These are phyloP conservation scores for Ophiostoma perfectum DNA, from an alignment of 2,329 filamentous ascomycete genomes.

Conservation along the genomic window DNA sequence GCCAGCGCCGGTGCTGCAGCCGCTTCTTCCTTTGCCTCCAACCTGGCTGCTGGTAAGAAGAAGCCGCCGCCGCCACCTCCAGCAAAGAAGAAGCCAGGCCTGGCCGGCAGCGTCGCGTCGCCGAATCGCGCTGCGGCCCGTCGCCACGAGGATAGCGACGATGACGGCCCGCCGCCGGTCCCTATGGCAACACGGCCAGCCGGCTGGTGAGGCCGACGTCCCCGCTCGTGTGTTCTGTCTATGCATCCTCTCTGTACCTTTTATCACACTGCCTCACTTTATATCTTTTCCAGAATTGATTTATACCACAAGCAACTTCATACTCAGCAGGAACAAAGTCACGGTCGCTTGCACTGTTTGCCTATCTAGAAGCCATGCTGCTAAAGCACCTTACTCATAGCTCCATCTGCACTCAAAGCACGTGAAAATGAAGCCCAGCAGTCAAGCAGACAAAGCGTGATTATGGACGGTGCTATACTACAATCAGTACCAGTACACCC, in stretches of 20 bases:
- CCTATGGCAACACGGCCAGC: conserved; percentile 48
- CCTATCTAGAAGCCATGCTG: not conserved
- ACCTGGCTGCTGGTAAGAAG: conserved; percentile 42
- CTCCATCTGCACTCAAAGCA: not conserved
- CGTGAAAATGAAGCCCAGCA: not conserved
- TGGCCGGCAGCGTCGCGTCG: conserved; percentile 29
- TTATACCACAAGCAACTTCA: not conserved
- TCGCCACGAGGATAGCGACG: conserved; percentile 31
- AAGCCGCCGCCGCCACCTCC: conserved; percentile 49
- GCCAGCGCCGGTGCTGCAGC: conserved; percentile 30
- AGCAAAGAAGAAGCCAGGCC: conserved; percentile 47
- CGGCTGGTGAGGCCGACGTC: conserved; percentile 18
- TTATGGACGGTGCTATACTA: too few species aligned
- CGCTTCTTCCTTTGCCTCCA: conserved; percentile 9
- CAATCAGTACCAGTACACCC: too few species aligned
- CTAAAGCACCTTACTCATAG: not conserved
- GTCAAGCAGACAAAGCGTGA: not conserved
- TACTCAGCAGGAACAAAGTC: not conserved
- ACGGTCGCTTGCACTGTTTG: not conserved
- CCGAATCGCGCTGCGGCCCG: not conserved
- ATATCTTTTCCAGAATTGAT: not conserved
- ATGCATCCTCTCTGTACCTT: not conserved
- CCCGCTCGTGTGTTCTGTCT: too few species aligned
- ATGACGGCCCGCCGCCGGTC: conserved; percentile 45
- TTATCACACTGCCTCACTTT: not conserved